phyloP scores from a whole-genome alignment of 176 grass and related monocot genomes.

The Ensete ventricosum region DNA sequence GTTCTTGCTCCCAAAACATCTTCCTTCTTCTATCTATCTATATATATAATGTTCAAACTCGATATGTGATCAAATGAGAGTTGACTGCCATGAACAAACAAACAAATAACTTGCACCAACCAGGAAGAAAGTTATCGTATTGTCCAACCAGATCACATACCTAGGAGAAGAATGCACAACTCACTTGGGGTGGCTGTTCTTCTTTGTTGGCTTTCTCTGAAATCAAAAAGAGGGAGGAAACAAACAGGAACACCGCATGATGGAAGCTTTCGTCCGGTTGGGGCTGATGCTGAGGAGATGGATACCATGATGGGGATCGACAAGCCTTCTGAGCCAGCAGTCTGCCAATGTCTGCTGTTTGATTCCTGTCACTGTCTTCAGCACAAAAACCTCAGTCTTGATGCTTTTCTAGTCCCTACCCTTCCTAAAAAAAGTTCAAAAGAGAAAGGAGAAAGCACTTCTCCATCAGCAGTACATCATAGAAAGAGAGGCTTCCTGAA shows the following conservation, averaged over 20 bases:
- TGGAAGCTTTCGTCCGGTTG: conserved; percentile 4
- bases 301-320: not conserved
- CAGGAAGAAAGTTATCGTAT: too few relatives aligned
- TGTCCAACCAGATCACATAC: not conserved
- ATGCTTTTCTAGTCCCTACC: not conserved
- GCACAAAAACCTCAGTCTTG: not conserved
- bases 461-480: not conserved
- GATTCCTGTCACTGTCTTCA: conserved; percentile 7
- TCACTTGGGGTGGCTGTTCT: not conserved
- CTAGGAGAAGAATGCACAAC: not conserved
- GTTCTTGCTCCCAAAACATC: not conserved
- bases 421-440: not conserved
- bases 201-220: not conserved
- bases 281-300: not conserved
- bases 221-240: not conserved
- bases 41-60: not conserved
- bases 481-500: not conserved
- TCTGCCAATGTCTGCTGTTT: not conserved
- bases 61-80: not conserved
- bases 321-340: not conserved
- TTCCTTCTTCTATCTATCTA: too few relatives aligned
- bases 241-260: not conserved
- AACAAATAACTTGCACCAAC: too few relatives aligned
- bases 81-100: not conserved
- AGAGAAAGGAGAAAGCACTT: not conserved